Evolutionary conservation across 257 asterid genomes (phyloP).

Genomic region (Parsonsia alboflavescens): DNA sequence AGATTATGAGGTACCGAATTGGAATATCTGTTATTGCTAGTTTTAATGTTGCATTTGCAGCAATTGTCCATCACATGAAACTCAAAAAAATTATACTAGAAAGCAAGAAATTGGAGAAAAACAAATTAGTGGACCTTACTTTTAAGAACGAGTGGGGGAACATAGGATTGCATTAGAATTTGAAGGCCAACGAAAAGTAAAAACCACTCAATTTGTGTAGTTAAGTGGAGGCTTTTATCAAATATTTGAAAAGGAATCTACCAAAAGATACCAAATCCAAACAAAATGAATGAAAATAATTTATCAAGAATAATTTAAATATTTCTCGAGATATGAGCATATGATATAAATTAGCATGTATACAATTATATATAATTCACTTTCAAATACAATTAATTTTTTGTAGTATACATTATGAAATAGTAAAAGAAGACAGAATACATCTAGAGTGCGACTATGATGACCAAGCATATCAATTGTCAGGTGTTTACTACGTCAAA

Average conservation of each 20-base stretch:
- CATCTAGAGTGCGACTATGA: no score
- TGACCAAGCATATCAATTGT: no score
- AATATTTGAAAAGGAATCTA: slow-evolving; percentile 14
- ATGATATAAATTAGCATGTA: no score
- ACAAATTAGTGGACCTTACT: neutral
- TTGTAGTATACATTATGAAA: no score
- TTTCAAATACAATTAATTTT: no score
- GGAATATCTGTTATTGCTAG: no score
- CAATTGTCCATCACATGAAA: neutral
- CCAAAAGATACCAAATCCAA: neutral
- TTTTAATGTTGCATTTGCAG: no score
- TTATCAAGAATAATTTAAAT: neutral
- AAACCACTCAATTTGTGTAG: slow-evolving; percentile 11
- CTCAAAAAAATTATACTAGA: neutral
- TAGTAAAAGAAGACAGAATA: no score
- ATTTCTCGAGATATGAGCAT: no score
- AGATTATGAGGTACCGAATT: no score
- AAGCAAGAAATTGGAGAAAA: neutral
- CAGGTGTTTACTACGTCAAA: no score
- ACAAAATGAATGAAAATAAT: neutral
- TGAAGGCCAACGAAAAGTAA: slow-evolving; percentile 8
- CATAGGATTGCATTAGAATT: slow-evolving; percentile 10
- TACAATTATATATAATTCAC: no score
- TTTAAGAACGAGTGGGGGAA: slow-evolving; percentile 17
- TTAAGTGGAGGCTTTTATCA: slow-evolving; percentile 17